Conservation (phyloP, 2,329 filamentous ascomycete species). For the Gaeumannomyces sp. region DNA sequence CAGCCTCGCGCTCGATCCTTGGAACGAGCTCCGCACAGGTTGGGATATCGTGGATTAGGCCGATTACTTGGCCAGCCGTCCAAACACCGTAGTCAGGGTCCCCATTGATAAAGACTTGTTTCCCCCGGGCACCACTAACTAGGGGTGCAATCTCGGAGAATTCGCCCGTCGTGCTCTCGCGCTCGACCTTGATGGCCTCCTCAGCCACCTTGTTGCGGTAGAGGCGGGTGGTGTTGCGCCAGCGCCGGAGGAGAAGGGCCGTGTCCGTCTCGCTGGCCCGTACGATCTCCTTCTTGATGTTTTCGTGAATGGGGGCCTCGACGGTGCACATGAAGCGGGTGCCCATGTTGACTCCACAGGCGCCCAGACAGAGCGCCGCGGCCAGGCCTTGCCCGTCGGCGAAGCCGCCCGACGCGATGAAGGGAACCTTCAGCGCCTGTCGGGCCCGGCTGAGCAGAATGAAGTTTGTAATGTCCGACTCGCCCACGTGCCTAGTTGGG, state of each 20-base stretch:
- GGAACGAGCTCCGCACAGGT: constrained; percentile 63
- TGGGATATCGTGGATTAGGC: constrained; percentile 76
- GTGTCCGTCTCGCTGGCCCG: constrained; percentile 86
- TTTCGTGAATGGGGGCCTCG: constrained; percentile 85
- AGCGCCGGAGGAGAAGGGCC: constrained; percentile 76
- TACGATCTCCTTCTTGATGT: constrained; percentile 92
- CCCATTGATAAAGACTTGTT: constrained; percentile 86
- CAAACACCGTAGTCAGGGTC: constrained; percentile 90
- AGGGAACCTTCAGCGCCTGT: constrained; percentile 77
- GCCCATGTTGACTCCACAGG: constrained; percentile 96
- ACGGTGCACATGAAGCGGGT: constrained; percentile 96
- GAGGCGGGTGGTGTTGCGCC: constrained; percentile 86
- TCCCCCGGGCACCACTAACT: constrained; percentile 84
- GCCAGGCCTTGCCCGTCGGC: constrained; percentile 91
- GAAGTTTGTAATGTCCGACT: constrained; percentile 84
- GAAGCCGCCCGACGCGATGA: constrained; percentile 94
- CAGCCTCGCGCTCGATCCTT: constrained; percentile 72
- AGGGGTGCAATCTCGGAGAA: constrained; percentile 83
- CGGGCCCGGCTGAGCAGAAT: constrained; percentile 80
- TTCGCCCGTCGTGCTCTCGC: constrained; percentile 74
- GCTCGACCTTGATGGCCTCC: constrained; percentile 76
- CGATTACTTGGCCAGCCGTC: constrained; percentile 95
- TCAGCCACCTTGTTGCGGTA: constrained; percentile 86
- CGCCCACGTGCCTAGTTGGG: constrained; percentile 60
- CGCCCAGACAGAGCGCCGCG: constrained; percentile 81